Base-by-base conservation (phyloP, 2,329 filamentous ascomycete genomes). In the Sporothrix variecibatus region DNA sequence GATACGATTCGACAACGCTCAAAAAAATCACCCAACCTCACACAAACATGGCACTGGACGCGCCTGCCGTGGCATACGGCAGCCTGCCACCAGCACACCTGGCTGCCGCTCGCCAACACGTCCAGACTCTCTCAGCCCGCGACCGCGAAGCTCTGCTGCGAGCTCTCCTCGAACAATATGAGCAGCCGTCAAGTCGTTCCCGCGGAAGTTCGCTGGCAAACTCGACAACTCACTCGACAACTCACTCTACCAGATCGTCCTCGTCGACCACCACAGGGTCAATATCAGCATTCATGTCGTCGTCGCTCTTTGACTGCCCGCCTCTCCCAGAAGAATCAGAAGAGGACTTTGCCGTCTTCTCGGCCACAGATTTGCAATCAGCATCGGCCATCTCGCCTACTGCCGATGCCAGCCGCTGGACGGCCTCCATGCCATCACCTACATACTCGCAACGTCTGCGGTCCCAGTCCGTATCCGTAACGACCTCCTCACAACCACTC, bases 341-440 rank as follows among this genome's bases (percentile, higher is more conserved):
- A 1, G 38, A 74, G 3, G 71, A 67, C 9, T 31, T 53, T 12
- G 23, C 23, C 26, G 20, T 62, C 26, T 26, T 43, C n/a, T n/a
- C 51, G 2, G 28, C 51, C 40, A 51, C 64, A 28, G 38, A 23
- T 5, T 17, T n/a, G 17, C 58, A 34, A 23, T 0, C 26, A 11
- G 23, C 78, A 86, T 85, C 12, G 83, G 85, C 73, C 82, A 84
- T 81, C 86, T 85, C 7, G 3, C 31, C 67, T 28, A 23, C 43
- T 20, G 43, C 43, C 15, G 67, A 38, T 28, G 20, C 67, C 28
- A 51, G 28, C 46, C 67, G 28, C 67, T 69, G 67, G 67, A 56
- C 46, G 46, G 67, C 43, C 31, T 56, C 51, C 12, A 23, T 26
- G 3, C 46, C 67, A 8, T 38, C 67, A 9, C 43, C 46, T 1